These are phyloP conservation scores for Rhizopus delemar DNA, from an alignment of 371 early-diverging fungal genomes.

Conservation along the genomic window DNA sequence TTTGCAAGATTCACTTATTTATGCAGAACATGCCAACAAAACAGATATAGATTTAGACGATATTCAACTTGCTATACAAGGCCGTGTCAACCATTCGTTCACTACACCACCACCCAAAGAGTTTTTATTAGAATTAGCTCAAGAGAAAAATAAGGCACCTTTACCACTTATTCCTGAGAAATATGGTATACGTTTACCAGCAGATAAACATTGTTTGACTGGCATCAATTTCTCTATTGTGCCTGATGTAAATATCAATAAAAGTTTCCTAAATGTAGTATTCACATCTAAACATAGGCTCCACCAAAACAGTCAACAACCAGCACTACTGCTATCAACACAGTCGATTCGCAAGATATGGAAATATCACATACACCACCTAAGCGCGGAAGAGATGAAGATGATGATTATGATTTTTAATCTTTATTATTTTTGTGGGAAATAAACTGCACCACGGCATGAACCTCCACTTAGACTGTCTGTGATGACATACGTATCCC, in stretches of 20 bases:
- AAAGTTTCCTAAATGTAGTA: not conserved
- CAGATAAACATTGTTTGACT: conserved; percentile 87
- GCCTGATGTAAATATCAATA: conserved; percentile 66
- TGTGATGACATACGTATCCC: conserved; percentile 36
- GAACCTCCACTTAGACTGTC: conserved; percentile 31
- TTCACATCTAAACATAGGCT: conserved; percentile 22
- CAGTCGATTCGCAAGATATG: conserved; percentile 16
- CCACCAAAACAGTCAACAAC: conserved; percentile 19
- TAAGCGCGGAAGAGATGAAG: conserved; percentile 34
- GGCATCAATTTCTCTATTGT: conserved; percentile 87
- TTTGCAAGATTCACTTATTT: conserved; percentile 91
- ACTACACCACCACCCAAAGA: conserved; percentile 89
- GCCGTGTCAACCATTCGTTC: conserved; percentile 88
- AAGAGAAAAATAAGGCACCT: conserved; percentile 84
- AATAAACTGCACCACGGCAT: conserved; percentile 41
- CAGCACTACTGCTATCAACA: conserved; percentile 30
- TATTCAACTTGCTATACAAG: conserved; percentile 91
- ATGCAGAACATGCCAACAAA: conserved; percentile 92
- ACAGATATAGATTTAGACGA: conserved; percentile 86
- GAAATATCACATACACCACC: conserved; percentile 24
- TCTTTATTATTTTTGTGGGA: conserved; percentile 37
- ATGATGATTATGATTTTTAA: conserved; percentile 49
- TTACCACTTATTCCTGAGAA: conserved; percentile 89
- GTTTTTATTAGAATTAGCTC: conserved; percentile 85
- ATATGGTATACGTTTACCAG: conserved; percentile 91